Base-by-base conservation (phyloP, 2,329 filamentous ascomycete genomes). In the Claviceps pazoutovae region DNA sequence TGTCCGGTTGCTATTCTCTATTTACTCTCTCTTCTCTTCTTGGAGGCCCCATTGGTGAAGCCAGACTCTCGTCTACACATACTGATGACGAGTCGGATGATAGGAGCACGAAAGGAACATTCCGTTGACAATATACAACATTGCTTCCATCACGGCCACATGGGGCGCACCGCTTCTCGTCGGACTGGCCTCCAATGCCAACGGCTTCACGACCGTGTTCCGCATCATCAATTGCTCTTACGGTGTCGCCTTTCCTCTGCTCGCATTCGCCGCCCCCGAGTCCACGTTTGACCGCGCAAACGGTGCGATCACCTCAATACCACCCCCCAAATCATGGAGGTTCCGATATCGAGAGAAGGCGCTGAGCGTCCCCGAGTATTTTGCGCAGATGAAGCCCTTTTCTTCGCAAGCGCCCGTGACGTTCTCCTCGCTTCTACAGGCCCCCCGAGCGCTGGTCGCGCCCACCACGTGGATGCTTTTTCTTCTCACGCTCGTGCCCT, bases 111-210 rank as follows among this genome's bases (percentile, higher is more conserved):
- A 81, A 59, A 71, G 75, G 47, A 65, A 66, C 17, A 48, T 64
- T 2, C 71, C 73, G 16, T 65, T 74, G 5, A 65, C 73, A 3
- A 62, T 74, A 13, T 71, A 74, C 60, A 70, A 73, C 51, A 58
- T 71, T 13, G 61, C 76, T 2, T 67, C 66, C 21, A 62, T 74
- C 9, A 63, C 69, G 9, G 70, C 71, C 4, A 77, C 72, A 1
- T 79, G 76, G 73, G 76, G 76, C 38, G 66, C 71, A 0, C 78
- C 78, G 0, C 64, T 81, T 4, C 58, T 80, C 5, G 75, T 75
- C 17, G 76, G 78, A 2, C 66, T 72, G 21, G 66, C 71, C 39
- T 75, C 75, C 0, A 62, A 64, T 16, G 56, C 60, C 1, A 56
- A 62, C 36, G 69, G 71, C 6, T 74, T 74, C 59, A 66, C 66